Conservation (phyloP, 257 asterid species). For the Gynochthodes officinalis region DNA sequence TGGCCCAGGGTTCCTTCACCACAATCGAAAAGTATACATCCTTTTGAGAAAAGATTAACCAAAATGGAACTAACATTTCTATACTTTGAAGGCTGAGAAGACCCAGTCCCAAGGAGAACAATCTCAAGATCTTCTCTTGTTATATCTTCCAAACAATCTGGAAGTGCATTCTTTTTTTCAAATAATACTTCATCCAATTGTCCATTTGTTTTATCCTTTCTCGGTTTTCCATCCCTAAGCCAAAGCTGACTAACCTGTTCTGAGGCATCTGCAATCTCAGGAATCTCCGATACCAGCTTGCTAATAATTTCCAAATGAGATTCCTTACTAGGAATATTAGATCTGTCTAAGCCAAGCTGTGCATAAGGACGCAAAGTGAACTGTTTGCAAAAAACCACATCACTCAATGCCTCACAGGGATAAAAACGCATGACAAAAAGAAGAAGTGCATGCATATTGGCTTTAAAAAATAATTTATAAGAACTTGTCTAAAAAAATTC, state of each 20-base stretch:
- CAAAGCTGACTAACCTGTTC: constrained; percentile 49
- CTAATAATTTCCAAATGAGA: constrained; percentile 55
- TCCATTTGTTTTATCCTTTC: constrained; percentile 12
- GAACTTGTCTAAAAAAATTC: background rate
- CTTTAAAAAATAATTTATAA: too few species aligned
- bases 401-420: constrained; percentile 10
- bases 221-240: constrained; percentile 24
- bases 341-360: constrained; percentile 78
- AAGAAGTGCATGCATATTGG: background rate
- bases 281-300: constrained; percentile 71
- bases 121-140: constrained; percentile 83
- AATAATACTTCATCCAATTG: constrained; percentile 24
- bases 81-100: constrained; percentile 98
- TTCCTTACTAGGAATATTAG: constrained; percentile 51
- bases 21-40: constrained; percentile 79
- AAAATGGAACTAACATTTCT: constrained; percentile 89
- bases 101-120: constrained; percentile 96
- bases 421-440: background rate
- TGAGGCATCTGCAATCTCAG: constrained; percentile 68
- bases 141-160: constrained; percentile 77
- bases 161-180: constrained; percentile 59
- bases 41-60: constrained; percentile 78
- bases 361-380: constrained; percentile 78
- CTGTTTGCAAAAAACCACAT: constrained; percentile 36
- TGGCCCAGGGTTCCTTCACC: constrained; percentile 98